Percentiles rank a stretch among this genome's conserved stretches.
Conservation (phyloP, 1,139 yeast species). For the Keqinozyma sinolaborantium region DNA sequence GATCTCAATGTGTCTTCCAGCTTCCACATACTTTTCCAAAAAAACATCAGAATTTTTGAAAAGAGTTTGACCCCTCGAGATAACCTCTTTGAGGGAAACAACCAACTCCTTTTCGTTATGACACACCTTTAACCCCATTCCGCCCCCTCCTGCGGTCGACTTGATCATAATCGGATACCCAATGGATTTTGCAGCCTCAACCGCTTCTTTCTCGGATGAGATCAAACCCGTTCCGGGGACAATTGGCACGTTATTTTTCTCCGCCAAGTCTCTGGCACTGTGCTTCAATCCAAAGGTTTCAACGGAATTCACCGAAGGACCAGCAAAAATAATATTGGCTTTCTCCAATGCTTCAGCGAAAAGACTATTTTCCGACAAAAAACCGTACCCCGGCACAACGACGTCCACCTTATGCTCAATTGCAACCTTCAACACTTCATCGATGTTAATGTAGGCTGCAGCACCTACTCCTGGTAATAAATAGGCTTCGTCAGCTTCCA, state of each 20-base stretch:
- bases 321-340: conserved; percentile 39
- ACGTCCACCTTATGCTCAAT: conserved; percentile 28
- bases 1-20: conserved; percentile 45
- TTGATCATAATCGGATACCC: conserved; percentile 47
- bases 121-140: conserved; percentile 47
- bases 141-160: conserved; percentile 54
- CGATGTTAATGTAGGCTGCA: conserved; percentile 40
- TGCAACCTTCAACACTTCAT: conserved; percentile 36
- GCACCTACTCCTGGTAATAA: conserved; percentile 35
- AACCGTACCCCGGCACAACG: conserved; percentile 45
- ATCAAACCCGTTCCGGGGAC: conserved; percentile 48
- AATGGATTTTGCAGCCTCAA: conserved; percentile 29
- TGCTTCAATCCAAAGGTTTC: conserved; percentile 33
- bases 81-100: conserved; percentile 31
- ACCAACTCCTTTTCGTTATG: conserved; percentile 26
- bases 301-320: conserved; percentile 38
- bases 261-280: conserved; percentile 27
- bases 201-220: conserved; percentile 24
- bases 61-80: conserved; percentile 38
- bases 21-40: conserved; percentile 40
- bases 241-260: conserved; percentile 33
- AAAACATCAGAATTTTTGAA: conserved; percentile 42
- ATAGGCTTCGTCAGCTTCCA: conserved; percentile 28
- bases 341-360: conserved; percentile 36
- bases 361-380: conserved; percentile 36